Base-by-base conservation (phyloP, 331 rosid species). In the Quercus tomentella region DNA sequence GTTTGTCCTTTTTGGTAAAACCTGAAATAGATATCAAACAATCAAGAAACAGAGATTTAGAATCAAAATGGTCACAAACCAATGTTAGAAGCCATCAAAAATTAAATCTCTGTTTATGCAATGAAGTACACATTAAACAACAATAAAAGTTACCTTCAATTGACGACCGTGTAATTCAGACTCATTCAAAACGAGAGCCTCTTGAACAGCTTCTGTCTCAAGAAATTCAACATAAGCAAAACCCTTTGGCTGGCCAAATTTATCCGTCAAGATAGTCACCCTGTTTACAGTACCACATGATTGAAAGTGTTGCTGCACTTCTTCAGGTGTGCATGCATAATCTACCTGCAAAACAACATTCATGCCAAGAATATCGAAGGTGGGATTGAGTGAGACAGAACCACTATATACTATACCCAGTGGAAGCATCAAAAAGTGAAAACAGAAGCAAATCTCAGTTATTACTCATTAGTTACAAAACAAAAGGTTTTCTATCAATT, bases 301-400 rank as follows among this genome's bases (percentile, higher is more conserved):
- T 79, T 95, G 97, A 84, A 95, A 95, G 87, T 95, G 99, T 85
- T 92, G 97, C 88, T 95, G 99, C 86, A 95, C 99, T 91, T 95
- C 99, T 87, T 95, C 98, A 83, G 99, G 99, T 7, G 99, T 92
- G 88, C 99, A 95, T 49, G 97, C 96, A 89, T 95, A 95, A 84
- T 95, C 99, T 79, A 95, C 99, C 99, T 95, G 89, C 76, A 86
- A 81, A 68, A 81, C 58, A 78, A 23, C 15, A 80, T 76, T 77
- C 72, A 76, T 55, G 73, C 43, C 78, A 70, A 83, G 61, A 49
- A 60, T 56, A 76, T 85, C 45, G 69, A 72, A 72, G 76, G 76
- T 33, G 41, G 61, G 56, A 23, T 71, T 17, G 23, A 86, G 71
- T 56, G 75, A 66, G 58, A 67, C 10, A 49, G 3, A 41, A 5